Evolutionary conservation across 495 filamentous ascomycete genomes (phyloP), one percentile per base, ranked within the genome.

Genomic region (Neurospora sp.): DNA sequence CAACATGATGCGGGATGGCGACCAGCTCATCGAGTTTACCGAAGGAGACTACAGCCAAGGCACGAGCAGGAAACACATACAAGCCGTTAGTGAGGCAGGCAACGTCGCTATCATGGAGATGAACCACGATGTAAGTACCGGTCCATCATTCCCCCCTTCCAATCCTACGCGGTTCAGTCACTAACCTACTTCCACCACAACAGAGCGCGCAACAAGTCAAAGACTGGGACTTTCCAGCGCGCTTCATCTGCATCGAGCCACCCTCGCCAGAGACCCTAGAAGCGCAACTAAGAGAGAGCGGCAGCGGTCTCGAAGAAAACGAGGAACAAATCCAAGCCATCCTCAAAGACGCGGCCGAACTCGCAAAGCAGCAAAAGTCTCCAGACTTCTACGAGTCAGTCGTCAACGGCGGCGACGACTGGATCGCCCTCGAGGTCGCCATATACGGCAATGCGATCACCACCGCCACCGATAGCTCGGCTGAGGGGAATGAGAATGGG

Each of bases 151-250:
- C 71, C 16, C 71, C 16, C 66, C 20, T 39, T 14, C 1, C 39
- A 37, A 14, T 54, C 42, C 23, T 73, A 4, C 38, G 23, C n/a
- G 12, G n/a, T 23, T 18, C 27, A 39, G 12, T 11, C 6, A 12
- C 9, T 23, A 18, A 41, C 71, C 73, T 59, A 73, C 69, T 75
- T 78, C 75, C 75, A 27, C 38, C 70, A 0, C 48, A 1, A 31
- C 83, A 92, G 94, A 74, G 90, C 89, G 75, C 92, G 86, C 85
- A 94, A 91, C 81, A 83, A 81, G 88, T 93, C 59, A 93, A 92
- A 78, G 88, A 89, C 72, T 88, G 88, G 44, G 86, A 90, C 75
- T 88, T 92, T 71, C 84, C 89, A 71, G 91, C 92, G 23, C 86
- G 92, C 4, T 92, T 91, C 76, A 78, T 95, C 46, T 93, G 95